Evolutionary conservation across 176 grass and related monocot genomes (phyloP).

Genomic region (Avena insularis): DNA sequence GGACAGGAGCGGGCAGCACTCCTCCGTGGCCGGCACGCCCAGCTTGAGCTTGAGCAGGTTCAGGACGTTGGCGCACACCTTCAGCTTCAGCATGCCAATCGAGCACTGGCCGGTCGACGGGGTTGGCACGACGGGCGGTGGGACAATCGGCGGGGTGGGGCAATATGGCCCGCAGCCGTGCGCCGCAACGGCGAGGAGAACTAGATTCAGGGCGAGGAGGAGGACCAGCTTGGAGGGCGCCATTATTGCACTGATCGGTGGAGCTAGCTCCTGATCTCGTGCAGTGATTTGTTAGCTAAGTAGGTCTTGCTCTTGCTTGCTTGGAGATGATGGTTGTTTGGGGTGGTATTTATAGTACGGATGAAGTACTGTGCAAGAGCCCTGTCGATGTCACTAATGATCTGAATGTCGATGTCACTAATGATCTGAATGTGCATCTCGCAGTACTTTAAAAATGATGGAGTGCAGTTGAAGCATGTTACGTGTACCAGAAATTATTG

Average conservation of each 20-base stretch:
- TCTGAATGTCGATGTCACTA: no score
- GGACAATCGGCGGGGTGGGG: slow-evolving; percentile 1
- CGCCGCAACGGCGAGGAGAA: slow-evolving; percentile 29
- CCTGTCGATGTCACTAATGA: no score
- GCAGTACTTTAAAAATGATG: no score
- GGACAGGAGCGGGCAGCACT: slow-evolving; percentile 38
- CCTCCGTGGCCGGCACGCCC: slow-evolving; percentile 40
- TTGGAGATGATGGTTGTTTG: no score
- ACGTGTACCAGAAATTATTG: no score
- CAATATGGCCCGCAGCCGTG: slow-evolving; percentile 41
- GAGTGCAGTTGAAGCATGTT: no score
- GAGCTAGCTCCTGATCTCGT: background rate
- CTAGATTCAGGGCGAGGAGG: slow-evolving; percentile 29
- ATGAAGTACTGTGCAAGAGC: no score
- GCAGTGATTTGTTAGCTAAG: no score
- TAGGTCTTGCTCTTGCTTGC: background rate
- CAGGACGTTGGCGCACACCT: slow-evolving; percentile 50
- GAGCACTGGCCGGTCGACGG: slow-evolving; percentile 34
- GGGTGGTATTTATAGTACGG: no score
- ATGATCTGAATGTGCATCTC: no score
- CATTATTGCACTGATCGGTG: slow-evolving; percentile 34
- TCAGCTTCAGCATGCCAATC: slow-evolving; percentile 50
- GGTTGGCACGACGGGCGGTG: background rate
- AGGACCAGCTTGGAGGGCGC: slow-evolving; percentile 28
- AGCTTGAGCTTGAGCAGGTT: slow-evolving; percentile 30